These are phyloP conservation scores for Psilocybe subaeruginosa DNA, from an alignment of 768 basidiomycete genomes.

Conservation along the genomic window DNA sequence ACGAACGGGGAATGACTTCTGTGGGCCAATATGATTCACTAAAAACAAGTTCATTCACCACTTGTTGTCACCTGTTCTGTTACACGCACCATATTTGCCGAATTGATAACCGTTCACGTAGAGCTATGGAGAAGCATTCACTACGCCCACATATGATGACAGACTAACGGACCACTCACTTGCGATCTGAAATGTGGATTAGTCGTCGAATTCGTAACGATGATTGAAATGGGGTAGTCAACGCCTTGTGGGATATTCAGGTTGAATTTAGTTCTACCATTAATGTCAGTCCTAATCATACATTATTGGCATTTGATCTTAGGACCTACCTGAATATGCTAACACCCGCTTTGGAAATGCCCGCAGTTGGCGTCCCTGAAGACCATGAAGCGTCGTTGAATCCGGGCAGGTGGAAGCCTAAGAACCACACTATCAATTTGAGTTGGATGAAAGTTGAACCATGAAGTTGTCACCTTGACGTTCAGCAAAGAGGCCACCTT, in stretches of 20 bases:
- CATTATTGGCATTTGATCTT: background rate
- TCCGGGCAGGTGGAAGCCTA: slow-evolving; percentile 62
- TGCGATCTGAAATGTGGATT: slow-evolving; percentile 47
- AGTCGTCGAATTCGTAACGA: slow-evolving; percentile 45
- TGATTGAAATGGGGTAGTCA: slow-evolving; percentile 51
- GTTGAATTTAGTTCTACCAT: slow-evolving; percentile 41
- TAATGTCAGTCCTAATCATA: background rate
- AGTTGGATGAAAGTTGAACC: background rate
- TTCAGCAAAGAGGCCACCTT: slow-evolving; percentile 61
- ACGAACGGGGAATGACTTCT: slow-evolving; percentile 45
- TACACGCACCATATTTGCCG: slow-evolving; percentile 42
- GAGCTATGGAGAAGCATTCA: slow-evolving; percentile 23
- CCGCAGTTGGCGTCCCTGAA: slow-evolving; percentile 40
- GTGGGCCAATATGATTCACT: slow-evolving; percentile 49
- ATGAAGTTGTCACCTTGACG: slow-evolving; percentile 39
- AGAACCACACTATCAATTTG: background rate
- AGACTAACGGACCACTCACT: slow-evolving; percentile 19
- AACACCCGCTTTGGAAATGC: slow-evolving; percentile 46
- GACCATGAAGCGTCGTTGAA: slow-evolving; percentile 53
- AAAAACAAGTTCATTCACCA: background rate
- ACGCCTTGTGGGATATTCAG: slow-evolving; percentile 46
- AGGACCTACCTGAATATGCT: slow-evolving; percentile 46
- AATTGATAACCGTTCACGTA: slow-evolving; percentile 50
- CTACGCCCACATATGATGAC: background rate
- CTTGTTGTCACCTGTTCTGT: background rate